Evolutionary conservation across 441 rosid species (phyloP).

Genomic region (Raphanus hybrid): DNA sequence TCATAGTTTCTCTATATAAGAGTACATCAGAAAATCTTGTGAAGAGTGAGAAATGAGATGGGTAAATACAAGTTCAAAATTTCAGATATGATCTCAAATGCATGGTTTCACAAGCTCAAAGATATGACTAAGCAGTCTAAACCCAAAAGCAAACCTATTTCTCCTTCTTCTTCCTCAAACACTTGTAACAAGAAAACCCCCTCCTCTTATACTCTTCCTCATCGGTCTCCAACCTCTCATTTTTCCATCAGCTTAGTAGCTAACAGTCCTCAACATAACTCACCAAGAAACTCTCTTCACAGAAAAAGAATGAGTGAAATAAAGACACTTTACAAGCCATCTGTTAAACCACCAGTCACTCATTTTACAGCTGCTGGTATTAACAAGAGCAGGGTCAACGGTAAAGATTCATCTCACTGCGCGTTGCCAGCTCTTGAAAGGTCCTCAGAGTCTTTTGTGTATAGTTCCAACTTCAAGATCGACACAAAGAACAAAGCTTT

Average conservation of each 20-base stretch:
- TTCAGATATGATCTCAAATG: slow-evolving; percentile 72
- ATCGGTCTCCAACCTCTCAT: slow-evolving; percentile 46
- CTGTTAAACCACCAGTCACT: slow-evolving; percentile 44
- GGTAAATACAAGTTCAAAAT: slow-evolving; percentile 61
- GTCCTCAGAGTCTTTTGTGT: slow-evolving; percentile 41
- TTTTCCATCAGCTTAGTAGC: slow-evolving; percentile 41
- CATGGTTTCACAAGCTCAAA: slow-evolving; percentile 71
- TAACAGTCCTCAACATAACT: slow-evolving; percentile 42
- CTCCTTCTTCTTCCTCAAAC: slow-evolving; percentile 28
- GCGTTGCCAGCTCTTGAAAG: slow-evolving; percentile 44
- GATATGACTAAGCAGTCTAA: slow-evolving; percentile 53
- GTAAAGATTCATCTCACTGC: slow-evolving; percentile 42
- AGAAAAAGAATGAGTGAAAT: slow-evolving; percentile 48
- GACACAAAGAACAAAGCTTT: slow-evolving; percentile 39
- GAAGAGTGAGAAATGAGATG: slow-evolving; percentile 43
- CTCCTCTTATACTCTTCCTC: slow-evolving; percentile 37
- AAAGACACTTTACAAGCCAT: slow-evolving; percentile 68
- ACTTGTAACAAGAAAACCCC: slow-evolving; percentile 28
- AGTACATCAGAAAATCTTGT: slow-evolving; percentile 22
- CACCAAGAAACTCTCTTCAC: slow-evolving; percentile 51
- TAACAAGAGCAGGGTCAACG: slow-evolving; percentile 33
- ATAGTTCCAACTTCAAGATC: slow-evolving; percentile 54
- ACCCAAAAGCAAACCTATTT: slow-evolving; percentile 34
- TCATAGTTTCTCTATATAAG: slow-evolving; percentile 3
- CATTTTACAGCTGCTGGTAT: slow-evolving; percentile 29